Evolutionary conservation across 1,139 yeast genomes (phyloP), one percentile per base, ranked within the genome.

Genomic region (Insectozyma bohioensis): DNA sequence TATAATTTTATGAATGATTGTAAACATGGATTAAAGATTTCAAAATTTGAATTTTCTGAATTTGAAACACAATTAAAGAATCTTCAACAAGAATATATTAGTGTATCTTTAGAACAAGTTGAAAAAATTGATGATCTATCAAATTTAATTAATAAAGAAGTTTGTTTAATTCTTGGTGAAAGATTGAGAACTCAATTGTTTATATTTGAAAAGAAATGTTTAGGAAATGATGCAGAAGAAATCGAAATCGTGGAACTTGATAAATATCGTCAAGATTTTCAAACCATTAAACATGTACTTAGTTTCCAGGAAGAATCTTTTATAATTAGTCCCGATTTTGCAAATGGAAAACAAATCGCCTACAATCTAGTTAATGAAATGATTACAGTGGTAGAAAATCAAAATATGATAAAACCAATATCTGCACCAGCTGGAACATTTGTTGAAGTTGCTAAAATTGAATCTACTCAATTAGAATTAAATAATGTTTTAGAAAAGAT

Each of bases 231-330:
- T 8, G 22, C 27, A 7, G 34, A 30, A 7, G 28, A 27, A 12
- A 34, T 31, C 17, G 37, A 41, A 24, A 30, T 35, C 7, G 4
- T 25, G 5, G 41, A 42, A 25, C 33, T 37, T 16, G 30, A 34
- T 5, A 36, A 30, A 8, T 39, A 43, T 26, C 12, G 18, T 2
- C n/a, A 24, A 6, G 37, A 42, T 5, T 27, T 35, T 20, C 14
- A 29, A 10, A 13, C 28, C 7, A 14, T 20, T 4, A 18, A 26
- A 0, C 80, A 74, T 43, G 60, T 56, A 2, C 54, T 81, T 1
- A 39, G 56, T 0, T 58, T 75, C 13, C 63, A 59, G 28, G 71
- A 74, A 36, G 73, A 72, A 28, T 46, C 58, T 0, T 64, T 83
- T 30, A 40, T 49, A 1, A 52, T 78, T 4, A 40, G 51, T 2